A percentile compares a stretch with the other conserved stretches of the same genome.
phyloP scores from a whole-genome alignment of 129 eudicot species.

The Artemisia tridentata region DNA sequence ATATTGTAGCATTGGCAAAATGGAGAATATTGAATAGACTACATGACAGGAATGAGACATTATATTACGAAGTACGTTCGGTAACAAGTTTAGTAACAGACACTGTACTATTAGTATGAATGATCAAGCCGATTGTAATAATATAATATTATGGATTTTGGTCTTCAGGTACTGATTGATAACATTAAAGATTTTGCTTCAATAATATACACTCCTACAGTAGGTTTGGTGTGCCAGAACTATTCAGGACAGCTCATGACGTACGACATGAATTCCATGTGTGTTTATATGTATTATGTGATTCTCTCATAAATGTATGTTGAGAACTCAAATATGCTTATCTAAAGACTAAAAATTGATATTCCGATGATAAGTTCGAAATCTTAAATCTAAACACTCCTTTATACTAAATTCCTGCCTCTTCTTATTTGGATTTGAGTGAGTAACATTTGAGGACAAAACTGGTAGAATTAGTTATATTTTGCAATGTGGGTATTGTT shows the following conservation, averaged over 20 bases:
- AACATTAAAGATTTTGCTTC: conserved; percentile 99
- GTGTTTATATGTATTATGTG: not conserved
- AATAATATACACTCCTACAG: conserved; percentile 94
- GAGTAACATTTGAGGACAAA: no score
- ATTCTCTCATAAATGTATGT: not conserved
- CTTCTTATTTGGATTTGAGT: not conserved
- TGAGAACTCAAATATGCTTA: not conserved
- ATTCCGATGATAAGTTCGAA: no score
- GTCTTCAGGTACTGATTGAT: no score
- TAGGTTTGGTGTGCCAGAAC: conserved; percentile 98
- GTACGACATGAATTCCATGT: conserved; percentile 34
- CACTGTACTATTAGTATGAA: conserved; percentile 54
- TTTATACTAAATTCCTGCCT: not conserved
- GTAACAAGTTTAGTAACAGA: not conserved
- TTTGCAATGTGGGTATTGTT: not conserved
- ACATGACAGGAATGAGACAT: conserved; percentile 96
- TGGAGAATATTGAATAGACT: conserved; percentile 98
- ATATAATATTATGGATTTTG: no score
- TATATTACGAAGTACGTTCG: conserved; percentile 83
- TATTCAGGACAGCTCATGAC: conserved; percentile 91
- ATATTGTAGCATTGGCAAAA: conserved; percentile 66
- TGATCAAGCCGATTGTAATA: no score
- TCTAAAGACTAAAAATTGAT: no score
- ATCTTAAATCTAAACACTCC: not conserved
- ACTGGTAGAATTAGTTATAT: not conserved